phyloP scores from a whole-genome alignment of 805 yeast species.

The Zygotorulaspora florentina region DNA sequence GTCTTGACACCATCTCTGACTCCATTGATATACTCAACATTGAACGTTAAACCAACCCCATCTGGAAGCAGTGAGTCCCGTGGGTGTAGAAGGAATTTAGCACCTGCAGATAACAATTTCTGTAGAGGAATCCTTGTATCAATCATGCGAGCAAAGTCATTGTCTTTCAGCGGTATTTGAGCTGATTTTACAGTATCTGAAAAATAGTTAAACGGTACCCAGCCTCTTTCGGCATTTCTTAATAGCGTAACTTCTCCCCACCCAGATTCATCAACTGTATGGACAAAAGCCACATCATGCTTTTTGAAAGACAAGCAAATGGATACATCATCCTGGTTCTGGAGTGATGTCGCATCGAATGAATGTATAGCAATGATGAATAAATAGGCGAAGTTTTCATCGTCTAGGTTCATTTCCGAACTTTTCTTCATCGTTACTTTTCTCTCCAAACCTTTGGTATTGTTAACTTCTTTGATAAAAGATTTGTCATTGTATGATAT shows the following conservation, averaged over 20 bases:
- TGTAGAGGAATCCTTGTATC: constrained; percentile 49
- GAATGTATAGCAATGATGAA: constrained; percentile 57
- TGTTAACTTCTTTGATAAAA: not conserved
- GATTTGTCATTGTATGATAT: constrained; percentile 3
- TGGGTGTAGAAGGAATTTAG: constrained; percentile 62
- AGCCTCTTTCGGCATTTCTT: constrained; percentile 61
- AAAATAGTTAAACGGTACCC: constrained; percentile 85
- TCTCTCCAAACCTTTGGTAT: constrained; percentile 6
- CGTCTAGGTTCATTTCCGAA: constrained; percentile 24
- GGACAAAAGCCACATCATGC: constrained; percentile 71
- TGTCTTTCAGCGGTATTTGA: not conserved
- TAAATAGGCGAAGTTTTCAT: constrained; percentile 48
- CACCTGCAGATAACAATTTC: constrained; percentile 57
- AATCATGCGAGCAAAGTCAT: constrained; percentile 13
- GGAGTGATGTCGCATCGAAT: constrained; percentile 54
- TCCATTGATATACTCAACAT: constrained; percentile 53
- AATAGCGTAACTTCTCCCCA: constrained; percentile 83
- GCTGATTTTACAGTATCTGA: constrained; percentile 39
- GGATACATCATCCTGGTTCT: constrained; percentile 61
- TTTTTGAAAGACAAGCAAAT: constrained; percentile 69
- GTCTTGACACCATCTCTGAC: constrained; percentile 70
- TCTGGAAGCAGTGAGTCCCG: constrained; percentile 43
- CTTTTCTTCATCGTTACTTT: constrained; percentile 23
- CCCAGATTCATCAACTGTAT: constrained; percentile 73
- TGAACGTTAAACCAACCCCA: constrained; percentile 44